These are phyloP conservation scores for Solanum pinnatisectum DNA, from an alignment of 257 asterid species.

Conservation along the genomic window DNA sequence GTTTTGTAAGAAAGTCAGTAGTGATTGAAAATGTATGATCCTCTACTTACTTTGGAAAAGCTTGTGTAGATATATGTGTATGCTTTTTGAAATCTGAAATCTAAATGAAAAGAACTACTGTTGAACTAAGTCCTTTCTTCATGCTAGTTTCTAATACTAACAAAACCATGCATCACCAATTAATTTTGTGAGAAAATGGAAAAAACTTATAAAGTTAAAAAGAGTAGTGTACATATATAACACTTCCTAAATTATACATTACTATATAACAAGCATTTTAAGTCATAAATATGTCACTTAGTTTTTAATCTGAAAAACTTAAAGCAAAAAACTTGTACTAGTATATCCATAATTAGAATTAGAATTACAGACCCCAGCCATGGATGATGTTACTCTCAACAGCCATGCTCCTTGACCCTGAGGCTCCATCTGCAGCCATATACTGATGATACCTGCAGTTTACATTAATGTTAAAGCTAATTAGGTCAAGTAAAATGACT, in stretches of 20 bases:
- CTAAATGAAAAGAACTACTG: too few species aligned
- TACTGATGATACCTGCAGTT: constrained; percentile 49
- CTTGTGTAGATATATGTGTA: too few species aligned
- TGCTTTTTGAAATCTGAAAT: too few species aligned
- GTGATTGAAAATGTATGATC: too few species aligned
- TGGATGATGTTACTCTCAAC: constrained; percentile 43
- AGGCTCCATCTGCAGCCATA: constrained; percentile 55
- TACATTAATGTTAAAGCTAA: not conserved
- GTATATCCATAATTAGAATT: not conserved
- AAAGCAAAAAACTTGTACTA: not conserved
- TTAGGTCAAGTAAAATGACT: not conserved
- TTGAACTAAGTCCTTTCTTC: too few species aligned
- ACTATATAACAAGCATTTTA: not conserved
- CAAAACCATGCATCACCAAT: not conserved
- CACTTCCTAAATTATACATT: not conserved
- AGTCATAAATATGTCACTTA: not conserved
- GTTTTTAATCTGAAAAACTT: not conserved
- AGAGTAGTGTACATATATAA: not conserved
- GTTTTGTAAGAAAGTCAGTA: too few species aligned
- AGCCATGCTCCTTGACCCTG: constrained; percentile 47
- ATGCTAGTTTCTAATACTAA: too few species aligned
- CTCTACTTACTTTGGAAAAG: too few species aligned
- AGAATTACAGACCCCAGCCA: constrained; percentile 56
- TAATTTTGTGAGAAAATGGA: not conserved
- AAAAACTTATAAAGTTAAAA: not conserved